Percentiles rank a stretch among this genome's conserved stretches.
Conservation (phyloP, 169 alveolate genomes). For the Babesia microti region DNA sequence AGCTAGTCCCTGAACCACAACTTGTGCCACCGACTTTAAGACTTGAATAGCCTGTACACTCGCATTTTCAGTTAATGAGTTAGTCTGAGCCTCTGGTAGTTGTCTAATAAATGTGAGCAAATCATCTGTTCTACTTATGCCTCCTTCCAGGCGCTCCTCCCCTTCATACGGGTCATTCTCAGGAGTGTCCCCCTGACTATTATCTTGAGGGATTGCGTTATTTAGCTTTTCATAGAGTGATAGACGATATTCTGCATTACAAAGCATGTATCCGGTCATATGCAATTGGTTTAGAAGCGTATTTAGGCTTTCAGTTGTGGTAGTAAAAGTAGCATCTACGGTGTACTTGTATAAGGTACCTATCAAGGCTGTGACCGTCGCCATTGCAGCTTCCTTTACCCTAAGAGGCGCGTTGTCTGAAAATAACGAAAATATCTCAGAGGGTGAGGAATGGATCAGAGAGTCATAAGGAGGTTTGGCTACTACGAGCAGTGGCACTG, state of each 20-base stretch:
- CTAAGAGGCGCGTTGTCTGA: conserved; percentile 55
- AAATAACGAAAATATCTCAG: conserved; percentile 44
- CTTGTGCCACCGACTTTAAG: conserved; percentile 50
- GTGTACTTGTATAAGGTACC: conserved; percentile 62
- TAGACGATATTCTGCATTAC: conserved; percentile 65
- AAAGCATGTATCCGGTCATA: conserved; percentile 66
- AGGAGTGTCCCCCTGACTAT: neutral
- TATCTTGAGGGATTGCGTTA: conserved; percentile 7
- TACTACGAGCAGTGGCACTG: conserved; percentile 4
- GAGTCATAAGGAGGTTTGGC: conserved; percentile 30
- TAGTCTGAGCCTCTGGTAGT: conserved; percentile 54
- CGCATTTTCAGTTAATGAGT: conserved; percentile 54
- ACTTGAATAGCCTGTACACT: conserved; percentile 62
- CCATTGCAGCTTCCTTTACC: conserved; percentile 67
- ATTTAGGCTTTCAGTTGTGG: conserved; percentile 59
- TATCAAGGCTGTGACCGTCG: conserved; percentile 52
- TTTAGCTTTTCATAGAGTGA: conserved; percentile 47
- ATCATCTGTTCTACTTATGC: conserved; percentile 20
- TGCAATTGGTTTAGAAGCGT: conserved; percentile 53
- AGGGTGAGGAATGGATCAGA: conserved; percentile 42
- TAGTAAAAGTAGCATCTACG: conserved; percentile 61
- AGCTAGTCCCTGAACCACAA: conserved; percentile 53
- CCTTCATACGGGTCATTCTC: neutral
- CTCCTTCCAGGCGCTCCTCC: conserved; percentile 1
- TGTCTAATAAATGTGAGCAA: conserved; percentile 51